Evolutionary conservation across 2,329 filamentous ascomycete species (phyloP).

Genomic region (Fusarium sterilihyphosum): DNA sequence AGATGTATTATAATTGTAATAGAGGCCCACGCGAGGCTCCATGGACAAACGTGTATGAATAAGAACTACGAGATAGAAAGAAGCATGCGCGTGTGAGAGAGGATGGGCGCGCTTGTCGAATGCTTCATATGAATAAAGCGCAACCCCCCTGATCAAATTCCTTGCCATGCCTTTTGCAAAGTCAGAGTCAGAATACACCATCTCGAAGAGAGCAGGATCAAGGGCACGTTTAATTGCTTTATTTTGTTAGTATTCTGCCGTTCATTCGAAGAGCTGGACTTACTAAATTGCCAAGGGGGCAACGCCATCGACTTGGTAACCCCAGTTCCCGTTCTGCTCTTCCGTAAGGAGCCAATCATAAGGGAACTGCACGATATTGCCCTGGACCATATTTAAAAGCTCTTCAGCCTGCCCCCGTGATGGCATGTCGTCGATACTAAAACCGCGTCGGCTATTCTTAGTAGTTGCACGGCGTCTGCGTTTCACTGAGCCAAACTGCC

Average conservation of each 20-base stretch:
- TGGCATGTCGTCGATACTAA: slow-evolving; percentile 79
- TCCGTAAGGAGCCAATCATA: slow-evolving; percentile 96
- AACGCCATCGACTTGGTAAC: slow-evolving; percentile 95
- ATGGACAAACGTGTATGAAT: slow-evolving; percentile 32
- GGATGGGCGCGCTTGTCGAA: slow-evolving; percentile 23
- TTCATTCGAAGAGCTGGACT: slow-evolving; percentile 52
- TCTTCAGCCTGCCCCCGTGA: slow-evolving; percentile 81
- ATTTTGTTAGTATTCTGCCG: slow-evolving; percentile 41
- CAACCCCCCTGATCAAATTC: slow-evolving; percentile 34
- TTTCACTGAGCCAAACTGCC: slow-evolving; percentile 61
- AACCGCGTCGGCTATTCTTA: slow-evolving; percentile 71
- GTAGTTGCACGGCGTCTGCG: slow-evolving; percentile 76
- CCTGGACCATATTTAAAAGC: slow-evolving; percentile 83
- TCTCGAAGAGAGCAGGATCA: slow-evolving; percentile 13
- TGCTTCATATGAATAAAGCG: slow-evolving; percentile 23
- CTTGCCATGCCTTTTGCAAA: slow-evolving; percentile 38
- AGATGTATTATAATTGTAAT: slow-evolving; percentile 44
- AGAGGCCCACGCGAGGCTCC: slow-evolving; percentile 17
- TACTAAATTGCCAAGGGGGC: slow-evolving; percentile 98
- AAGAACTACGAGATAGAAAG: slow-evolving; percentile 15
- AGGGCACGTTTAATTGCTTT: slow-evolving; percentile 46
- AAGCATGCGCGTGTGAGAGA: slow-evolving; percentile 12
- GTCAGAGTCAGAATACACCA: slow-evolving; percentile 9
- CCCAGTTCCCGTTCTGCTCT: slow-evolving; percentile 93
- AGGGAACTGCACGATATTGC: slow-evolving; percentile 89